phyloP scores from a whole-genome alignment of 2,329 filamentous ascomycete genomes.

The Aspergillus novofumigatus region DNA sequence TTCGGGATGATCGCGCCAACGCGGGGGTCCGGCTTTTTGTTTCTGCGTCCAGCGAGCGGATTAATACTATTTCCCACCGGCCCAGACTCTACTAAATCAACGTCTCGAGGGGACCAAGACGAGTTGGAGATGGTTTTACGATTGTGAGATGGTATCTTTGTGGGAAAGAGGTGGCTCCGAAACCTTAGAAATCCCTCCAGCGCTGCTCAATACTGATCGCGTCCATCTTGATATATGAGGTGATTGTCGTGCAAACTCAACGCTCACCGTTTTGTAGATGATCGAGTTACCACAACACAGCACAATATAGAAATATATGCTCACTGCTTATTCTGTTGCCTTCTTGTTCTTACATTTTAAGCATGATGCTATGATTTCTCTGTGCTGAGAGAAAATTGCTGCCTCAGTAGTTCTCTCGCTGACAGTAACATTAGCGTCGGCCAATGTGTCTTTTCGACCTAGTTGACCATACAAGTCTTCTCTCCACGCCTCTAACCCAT shows the following conservation, averaged over 20 bases:
- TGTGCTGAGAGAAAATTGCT: not conserved
- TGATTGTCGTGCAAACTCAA: constrained; percentile 1
- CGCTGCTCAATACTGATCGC: constrained; percentile 1
- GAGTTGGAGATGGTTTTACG: not conserved
- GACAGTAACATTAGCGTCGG: not conserved
- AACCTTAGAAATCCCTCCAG: not conserved
- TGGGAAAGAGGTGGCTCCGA: not conserved
- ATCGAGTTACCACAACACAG: not conserved
- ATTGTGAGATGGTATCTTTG: not conserved
- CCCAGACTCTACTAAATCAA: constrained; percentile 16
- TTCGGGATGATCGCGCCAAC: constrained; percentile 28
- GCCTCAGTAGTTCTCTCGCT: not conserved
- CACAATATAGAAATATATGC: not conserved
- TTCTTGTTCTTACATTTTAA: not conserved
- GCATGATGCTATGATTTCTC: not conserved
- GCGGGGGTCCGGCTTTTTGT: constrained; percentile 39
- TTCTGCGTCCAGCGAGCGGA: constrained; percentile 39
- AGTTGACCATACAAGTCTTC: not conserved
- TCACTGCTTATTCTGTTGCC: not conserved
- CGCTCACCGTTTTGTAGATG: not conserved
- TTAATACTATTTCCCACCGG: constrained; percentile 40
- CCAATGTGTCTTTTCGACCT: not conserved
- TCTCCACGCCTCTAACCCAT: not conserved
- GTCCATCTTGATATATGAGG: constrained; percentile 7
- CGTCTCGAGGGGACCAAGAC: not conserved